Conservation (phyloP, 805 yeast species). For the Candida takata region DNA sequence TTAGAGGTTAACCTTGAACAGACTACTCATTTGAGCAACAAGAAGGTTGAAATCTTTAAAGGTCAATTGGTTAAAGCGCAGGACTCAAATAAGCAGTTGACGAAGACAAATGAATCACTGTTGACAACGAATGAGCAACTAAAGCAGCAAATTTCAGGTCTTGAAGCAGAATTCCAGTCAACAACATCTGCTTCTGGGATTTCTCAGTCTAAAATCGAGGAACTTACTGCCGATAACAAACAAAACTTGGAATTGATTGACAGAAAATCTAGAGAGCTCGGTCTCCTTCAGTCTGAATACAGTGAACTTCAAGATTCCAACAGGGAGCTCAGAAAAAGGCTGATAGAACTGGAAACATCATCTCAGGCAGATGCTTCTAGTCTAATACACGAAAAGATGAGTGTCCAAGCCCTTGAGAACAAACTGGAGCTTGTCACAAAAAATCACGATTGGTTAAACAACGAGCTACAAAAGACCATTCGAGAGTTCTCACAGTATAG, state of each 20-base stretch:
- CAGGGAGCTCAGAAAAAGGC: conserved; percentile 32
- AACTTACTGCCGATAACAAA: conserved; percentile 22
- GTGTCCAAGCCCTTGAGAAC: conserved; percentile 31
- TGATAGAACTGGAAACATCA: conserved; percentile 33
- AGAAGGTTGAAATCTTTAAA: conserved; percentile 28
- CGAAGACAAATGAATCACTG: conserved; percentile 16
- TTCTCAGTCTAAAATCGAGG: conserved; percentile 10
- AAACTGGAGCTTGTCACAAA: conserved; percentile 35
- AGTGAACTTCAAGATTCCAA: conserved; percentile 28
- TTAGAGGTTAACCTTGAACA: conserved; percentile 36
- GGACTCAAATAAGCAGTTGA: conserved; percentile 19
- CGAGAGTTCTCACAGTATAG: conserved; percentile 26
- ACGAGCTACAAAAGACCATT: conserved; percentile 28
- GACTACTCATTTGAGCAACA: conserved; percentile 26
- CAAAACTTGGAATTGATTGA: conserved; percentile 29
- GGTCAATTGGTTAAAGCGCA: conserved; percentile 22
- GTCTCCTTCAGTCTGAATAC: conserved; percentile 32
- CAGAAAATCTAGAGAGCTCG: conserved; percentile 30
- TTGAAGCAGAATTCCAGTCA: conserved; percentile 10
- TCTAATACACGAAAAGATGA: conserved; percentile 25
- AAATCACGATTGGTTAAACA: conserved; percentile 36
- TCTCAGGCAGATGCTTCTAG: conserved; percentile 27
- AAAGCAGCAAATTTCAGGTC: conserved; percentile 10
- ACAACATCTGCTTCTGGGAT: conserved; percentile 5
- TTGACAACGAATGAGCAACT: conserved; percentile 20